Conservation (phyloP, 2,329 filamentous ascomycete species). For the Colletotrichum filicis region DNA sequence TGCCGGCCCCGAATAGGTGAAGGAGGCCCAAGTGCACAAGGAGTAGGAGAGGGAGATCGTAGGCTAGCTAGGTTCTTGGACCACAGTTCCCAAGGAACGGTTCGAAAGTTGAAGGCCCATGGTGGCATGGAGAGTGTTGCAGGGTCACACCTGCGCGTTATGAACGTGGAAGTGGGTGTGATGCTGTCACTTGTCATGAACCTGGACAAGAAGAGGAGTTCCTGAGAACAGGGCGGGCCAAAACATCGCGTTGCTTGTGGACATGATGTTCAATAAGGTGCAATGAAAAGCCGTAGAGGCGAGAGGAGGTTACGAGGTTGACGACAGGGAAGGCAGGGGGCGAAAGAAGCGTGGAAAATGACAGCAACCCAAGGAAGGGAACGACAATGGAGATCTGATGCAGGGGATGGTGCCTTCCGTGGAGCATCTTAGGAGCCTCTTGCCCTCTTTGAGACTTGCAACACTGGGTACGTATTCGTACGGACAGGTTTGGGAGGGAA, state of each 20-base stretch:
- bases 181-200: conserved; percentile 35
- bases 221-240: conserved; percentile 1
- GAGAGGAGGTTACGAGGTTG: conserved; percentile 23
- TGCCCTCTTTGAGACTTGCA: not conserved
- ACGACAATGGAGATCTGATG: conserved; percentile 29
- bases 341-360: conserved; percentile 26
- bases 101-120: not conserved
- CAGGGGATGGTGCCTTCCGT: conserved; percentile 8
- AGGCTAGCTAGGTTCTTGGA: conserved; percentile 14
- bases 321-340: not conserved
- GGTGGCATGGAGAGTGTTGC: not conserved
- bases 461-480: too few species aligned
- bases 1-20: not conserved
- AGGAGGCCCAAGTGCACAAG: not conserved
- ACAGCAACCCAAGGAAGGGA: conserved; percentile 25
- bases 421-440: not conserved
- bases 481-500: not conserved
- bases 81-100: conserved; percentile 1
- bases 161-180: conserved; percentile 3
- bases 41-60: conserved; percentile 8
- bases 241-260: conserved; percentile 20
- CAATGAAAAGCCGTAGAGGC: conserved; percentile 8
- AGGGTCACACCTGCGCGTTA: not conserved
- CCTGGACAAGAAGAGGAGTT: conserved; percentile 9
- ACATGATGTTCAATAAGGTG: conserved; percentile 8